Conservation (phyloP, 108 stramenopile genomes). For the Pseudonitzschia delicatissima region DNA sequence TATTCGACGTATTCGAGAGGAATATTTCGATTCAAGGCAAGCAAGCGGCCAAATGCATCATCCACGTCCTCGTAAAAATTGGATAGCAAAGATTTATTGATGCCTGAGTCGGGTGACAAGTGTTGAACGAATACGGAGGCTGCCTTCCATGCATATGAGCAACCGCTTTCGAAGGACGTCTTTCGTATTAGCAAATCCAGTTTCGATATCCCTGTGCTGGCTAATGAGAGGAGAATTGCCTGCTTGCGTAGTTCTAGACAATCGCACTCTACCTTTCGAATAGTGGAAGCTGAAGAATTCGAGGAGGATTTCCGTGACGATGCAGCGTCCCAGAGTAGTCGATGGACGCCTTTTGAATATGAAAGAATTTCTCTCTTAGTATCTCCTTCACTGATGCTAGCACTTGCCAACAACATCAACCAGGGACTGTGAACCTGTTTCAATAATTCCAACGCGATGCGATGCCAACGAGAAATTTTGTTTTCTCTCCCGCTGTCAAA, state of each 20-base stretch:
- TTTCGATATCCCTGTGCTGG: not conserved
- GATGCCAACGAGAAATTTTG: not conserved
- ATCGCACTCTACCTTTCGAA: not conserved
- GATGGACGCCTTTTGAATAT: constrained; percentile 26
- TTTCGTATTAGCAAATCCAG: not conserved
- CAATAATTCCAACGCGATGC: not conserved
- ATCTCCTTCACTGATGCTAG: not conserved
- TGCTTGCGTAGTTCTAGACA: constrained; percentile 30
- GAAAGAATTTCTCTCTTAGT: constrained; percentile 20
- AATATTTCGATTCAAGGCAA: not conserved
- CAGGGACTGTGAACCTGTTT: not conserved
- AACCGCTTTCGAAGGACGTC: constrained; percentile 18
- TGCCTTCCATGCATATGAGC: constrained; percentile 44
- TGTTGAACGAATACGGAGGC: constrained; percentile 23
- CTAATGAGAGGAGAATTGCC: constrained; percentile 31
- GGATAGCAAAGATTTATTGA: not conserved
- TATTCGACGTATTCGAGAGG: constrained; percentile 29
- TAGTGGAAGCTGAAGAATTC: not conserved
- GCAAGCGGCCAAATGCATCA: not conserved
- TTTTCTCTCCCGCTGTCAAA: not conserved
- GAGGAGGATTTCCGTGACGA: constrained; percentile 1
- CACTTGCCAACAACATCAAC: not conserved
- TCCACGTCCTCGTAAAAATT: constrained; percentile 1
- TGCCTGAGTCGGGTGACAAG: not conserved
- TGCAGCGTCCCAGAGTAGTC: constrained; percentile 35